Base-by-base conservation (phyloP, 2,329 filamentous ascomycete species). In the Scedosporium aurantiacum region DNA sequence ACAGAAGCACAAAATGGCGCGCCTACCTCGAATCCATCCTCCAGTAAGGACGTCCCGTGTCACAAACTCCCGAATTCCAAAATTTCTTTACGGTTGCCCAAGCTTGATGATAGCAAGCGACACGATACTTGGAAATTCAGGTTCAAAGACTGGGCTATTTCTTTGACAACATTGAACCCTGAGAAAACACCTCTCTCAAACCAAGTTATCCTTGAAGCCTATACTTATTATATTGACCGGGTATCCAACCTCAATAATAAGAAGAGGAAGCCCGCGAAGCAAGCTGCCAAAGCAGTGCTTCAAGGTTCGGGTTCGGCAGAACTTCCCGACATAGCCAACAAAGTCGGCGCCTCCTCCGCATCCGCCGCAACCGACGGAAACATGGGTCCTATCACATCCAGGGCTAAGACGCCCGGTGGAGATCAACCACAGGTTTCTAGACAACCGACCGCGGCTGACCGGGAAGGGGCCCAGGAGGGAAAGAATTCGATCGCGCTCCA, bases 131-230 rank as follows among this genome's bases (percentile, higher is more conserved):
- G 58, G 58, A 37, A 55, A 23, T 16, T 54, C n/a, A 21, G 58
- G 32, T 60, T 60, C 28, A n/a, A 60, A 18, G 58, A 40, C 7
- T 60, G 58, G 58, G 47, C 58, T 3, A 55, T n/a, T 14, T 10
- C 45, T 3, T 47, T 60, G 4, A 12, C n/a, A 10, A 32, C 18
- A 7, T 25, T 55, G n/a, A 60, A 60, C 32, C 27, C 45, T 41
- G 58, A 25, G 16, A 50, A 60, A 21, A 21, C 40, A 4, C 47
- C 58, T 23, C 10, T 37, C 8, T 27, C 21, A 40, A 16, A 28
- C n/a, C 58, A 37, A 27, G 57, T 47, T 23, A 27, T 45, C 21
- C 16, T 61, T n/a, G 54, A 61, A 37, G 60, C 60, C 14, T 61
- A 47, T 41, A 32, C n/a, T 40, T 52, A 57, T 32, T 57, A 55